Base-by-base conservation (phyloP, 805 yeast species). In the Alloascoidea hylecoeti region DNA sequence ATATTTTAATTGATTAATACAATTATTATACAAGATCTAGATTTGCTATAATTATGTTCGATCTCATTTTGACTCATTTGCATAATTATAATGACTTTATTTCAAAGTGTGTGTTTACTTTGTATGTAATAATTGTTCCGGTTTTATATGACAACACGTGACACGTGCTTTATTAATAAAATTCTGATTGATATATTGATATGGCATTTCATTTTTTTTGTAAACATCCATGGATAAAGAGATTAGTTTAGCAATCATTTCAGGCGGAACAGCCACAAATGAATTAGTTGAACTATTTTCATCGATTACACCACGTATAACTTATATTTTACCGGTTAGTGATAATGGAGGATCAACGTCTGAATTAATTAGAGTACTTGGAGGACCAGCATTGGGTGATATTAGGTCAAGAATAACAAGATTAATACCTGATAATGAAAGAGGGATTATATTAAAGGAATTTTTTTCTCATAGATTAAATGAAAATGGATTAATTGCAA, bases 261-360 rank as follows among this genome's bases (percentile, higher is more conserved):
- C 85, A 3, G 94, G 94, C 2, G 94, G 94, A 1, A 79, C 89
- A 0, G 96, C 96, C 15, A 80, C 96, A 2, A 88, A 88, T 53
- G 75, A 77, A 5, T 58, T 88, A 4, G 77, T 83, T 0, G 61
- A 72, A 2, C 57, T 77, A 6, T 76, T 82, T 45, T 61, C 66
- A 30, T 39, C 54, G 2, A 46, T 75, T 2, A 52, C 73, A 0
- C 33, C 38, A n/a, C 50, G 60, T 5, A 58, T 81, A 3, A 60
- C 78, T 2, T 86, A 80, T 46, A 67, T 86, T 3, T 57, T 88
- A 27, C 97, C 97, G 0, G 72, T 88, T 13, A 75, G 83, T 36
- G 97, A 88, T 54, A 88, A 88, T 51, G 97, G 97, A 14, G 96
- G 96, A 0, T 86, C 96, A 2, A 84, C 96, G 0, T 78, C 94